These are phyloP conservation scores for Fragaria vesca DNA, from an alignment of 306 rosid species.

Conservation along the genomic window DNA sequence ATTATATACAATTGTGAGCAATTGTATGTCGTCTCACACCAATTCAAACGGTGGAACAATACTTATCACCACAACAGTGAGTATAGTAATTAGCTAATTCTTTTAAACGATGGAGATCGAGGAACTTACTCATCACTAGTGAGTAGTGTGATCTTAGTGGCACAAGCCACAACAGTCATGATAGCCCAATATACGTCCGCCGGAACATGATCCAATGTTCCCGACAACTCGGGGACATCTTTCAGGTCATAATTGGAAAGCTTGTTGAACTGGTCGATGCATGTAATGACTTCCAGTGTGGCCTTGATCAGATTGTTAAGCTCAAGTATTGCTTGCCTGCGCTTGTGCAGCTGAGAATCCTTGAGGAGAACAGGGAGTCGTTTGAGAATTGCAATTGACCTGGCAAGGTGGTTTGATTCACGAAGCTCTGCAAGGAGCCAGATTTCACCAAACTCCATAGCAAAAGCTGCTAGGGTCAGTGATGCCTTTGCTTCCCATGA, in stretches of 20 bases:
- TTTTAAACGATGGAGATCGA: not conserved
- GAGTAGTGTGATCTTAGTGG: constrained; percentile 43
- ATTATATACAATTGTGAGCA: too few relatives aligned
- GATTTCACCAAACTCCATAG: constrained; percentile 60
- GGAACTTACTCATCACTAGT: constrained; percentile 40
- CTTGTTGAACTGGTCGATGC: constrained; percentile 39
- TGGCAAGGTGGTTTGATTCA: constrained; percentile 53
- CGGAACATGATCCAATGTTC: constrained; percentile 36
- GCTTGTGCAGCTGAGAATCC: constrained; percentile 29
- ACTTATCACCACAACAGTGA: too few relatives aligned
- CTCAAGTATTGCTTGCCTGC: constrained; percentile 39
- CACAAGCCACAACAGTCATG: constrained; percentile 43
- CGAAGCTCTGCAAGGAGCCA: constrained; percentile 53
- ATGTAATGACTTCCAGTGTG: constrained; percentile 40
- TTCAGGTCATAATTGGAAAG: constrained; percentile 30
- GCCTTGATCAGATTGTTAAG: constrained; percentile 45
- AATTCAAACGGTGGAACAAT: too few relatives aligned
- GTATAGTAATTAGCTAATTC: too few relatives aligned
- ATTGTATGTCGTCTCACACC: too few relatives aligned
- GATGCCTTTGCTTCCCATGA: constrained; percentile 66
- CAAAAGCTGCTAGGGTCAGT: constrained; percentile 67
- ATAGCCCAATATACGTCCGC: constrained; percentile 63
- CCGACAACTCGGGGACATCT: constrained; percentile 43
- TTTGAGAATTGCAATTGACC: constrained; percentile 49
- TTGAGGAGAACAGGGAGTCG: constrained; percentile 46